These are phyloP conservation scores for Thymus quinquecostatus DNA, from an alignment of 257 asterid genomes.

Conservation along the genomic window DNA sequence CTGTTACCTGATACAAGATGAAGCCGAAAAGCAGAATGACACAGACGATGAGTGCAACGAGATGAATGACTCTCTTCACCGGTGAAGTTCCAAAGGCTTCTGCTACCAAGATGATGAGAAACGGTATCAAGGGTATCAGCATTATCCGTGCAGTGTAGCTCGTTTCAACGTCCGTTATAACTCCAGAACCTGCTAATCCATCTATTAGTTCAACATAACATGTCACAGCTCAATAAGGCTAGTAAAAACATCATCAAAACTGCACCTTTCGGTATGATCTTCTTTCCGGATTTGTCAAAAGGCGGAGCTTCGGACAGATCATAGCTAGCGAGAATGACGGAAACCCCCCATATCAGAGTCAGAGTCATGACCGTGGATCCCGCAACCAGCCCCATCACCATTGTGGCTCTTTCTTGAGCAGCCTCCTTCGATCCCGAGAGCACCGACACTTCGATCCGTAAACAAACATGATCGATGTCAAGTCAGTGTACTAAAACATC, in stretches of 20 bases:
- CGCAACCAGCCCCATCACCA: constrained; percentile 69
- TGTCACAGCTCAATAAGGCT: background rate
- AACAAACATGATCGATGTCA: background rate
- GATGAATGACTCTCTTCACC: constrained; percentile 38
- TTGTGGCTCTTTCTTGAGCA: constrained; percentile 56
- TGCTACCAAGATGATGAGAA: constrained; percentile 44
- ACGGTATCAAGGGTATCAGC: constrained; percentile 50
- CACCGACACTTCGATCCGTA: constrained; percentile 45
- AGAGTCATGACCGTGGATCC: constrained; percentile 68
- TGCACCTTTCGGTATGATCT: constrained; percentile 31
- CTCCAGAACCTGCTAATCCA: constrained; percentile 42
- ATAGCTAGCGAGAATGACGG: constrained; percentile 57
- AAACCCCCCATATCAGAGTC: constrained; percentile 63
- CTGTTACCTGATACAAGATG: constrained; percentile 49
- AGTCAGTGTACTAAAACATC: background rate
- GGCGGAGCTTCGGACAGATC: constrained; percentile 42
- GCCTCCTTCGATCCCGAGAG: constrained; percentile 50
- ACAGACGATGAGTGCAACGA: constrained; percentile 47
- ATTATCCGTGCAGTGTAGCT: constrained; percentile 65
- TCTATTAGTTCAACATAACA: background rate
- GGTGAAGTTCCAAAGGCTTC: constrained; percentile 31
- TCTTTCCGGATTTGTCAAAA: constrained; percentile 27
- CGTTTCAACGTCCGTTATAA: constrained; percentile 58
- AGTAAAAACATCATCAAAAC: background rate
- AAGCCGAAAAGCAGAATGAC: constrained; percentile 41